Evolutionary conservation across 2,329 filamentous ascomycete species (phyloP).

Genomic region (Lachnellula hyalina): DNA sequence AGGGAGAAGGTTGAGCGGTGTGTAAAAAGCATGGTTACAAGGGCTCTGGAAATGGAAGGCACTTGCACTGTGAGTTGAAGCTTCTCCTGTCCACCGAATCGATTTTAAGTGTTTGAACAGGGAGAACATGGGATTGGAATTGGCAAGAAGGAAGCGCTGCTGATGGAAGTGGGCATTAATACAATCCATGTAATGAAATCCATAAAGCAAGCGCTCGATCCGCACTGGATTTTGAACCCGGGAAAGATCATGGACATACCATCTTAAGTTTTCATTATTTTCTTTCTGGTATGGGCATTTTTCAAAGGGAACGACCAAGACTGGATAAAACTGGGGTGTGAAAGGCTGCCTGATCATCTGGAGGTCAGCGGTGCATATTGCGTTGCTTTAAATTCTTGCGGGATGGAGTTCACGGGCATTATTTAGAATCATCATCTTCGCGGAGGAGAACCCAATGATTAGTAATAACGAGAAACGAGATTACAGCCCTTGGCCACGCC

Average conservation of each 20-base stretch:
- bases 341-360: background rate
- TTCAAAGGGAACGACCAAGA: background rate
- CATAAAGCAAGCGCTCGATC: conserved; percentile 79
- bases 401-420: background rate
- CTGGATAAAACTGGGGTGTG: background rate
- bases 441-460: conserved; percentile 12
- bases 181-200: conserved; percentile 80
- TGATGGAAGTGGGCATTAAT: conserved; percentile 73
- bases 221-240: conserved; percentile 84
- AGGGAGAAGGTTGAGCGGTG: conserved; percentile 71
- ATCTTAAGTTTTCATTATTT: background rate
- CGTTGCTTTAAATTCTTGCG: background rate
- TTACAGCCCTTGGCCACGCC: background rate
- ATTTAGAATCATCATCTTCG: conserved; percentile 18
- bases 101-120: conserved; percentile 10
- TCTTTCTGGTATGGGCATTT: background rate
- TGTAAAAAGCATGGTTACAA: conserved; percentile 83
- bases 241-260: conserved; percentile 81
- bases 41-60: conserved; percentile 90
- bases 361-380: background rate
- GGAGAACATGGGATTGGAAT: conserved; percentile 84
- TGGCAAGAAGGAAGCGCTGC: conserved; percentile 75
- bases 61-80: conserved; percentile 61
- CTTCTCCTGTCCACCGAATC: conserved; percentile 1
- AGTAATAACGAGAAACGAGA: background rate